Evolutionary conservation across 805 yeast species (phyloP), one percentile per base, ranked within the genome.

Genomic region (Pichia manshurica): DNA sequence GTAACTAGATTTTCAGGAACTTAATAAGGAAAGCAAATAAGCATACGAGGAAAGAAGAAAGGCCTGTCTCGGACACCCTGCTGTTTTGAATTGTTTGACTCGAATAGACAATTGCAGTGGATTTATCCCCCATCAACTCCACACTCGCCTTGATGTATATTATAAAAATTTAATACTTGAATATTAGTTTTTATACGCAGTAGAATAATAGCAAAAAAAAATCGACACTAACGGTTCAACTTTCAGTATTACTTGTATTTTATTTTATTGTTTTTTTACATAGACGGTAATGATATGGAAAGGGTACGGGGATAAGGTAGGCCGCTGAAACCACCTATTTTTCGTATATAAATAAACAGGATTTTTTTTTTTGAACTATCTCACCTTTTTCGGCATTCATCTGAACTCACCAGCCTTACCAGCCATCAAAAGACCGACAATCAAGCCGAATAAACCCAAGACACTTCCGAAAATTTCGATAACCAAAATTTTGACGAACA

Each of bases 381-480:
- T 20, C 16, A 7, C n/a, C 28, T 25, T 37, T 28, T 15, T 40
- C 16, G 10, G 22, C 39, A 29, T 23, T 65, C 68, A 86, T 63
- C 80, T 72, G 67, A 90, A 88, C 63, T 91, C 98, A 47, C 74
- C 81, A 29, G 98, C 97, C 68, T 88, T 91, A 55, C 87, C 95
- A 38, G 97, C 93, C 97, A 93, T 93, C 67, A 93, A 77, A 59
- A 93, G 78, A 42, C 99, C 99, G 46, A 93, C 96, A 71, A 93
- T 93, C 57, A 93, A 81, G 29, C 98, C 99, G 64, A 93, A 86
- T 56, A 93, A 79, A 40, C 99, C 99, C 64, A 93, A 75, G 33
- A 93, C 96, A 20, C 96, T 85, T 32, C 99, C 99, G 63, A 93
- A 93, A 73, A 93, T 93, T 75, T 93, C 99, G 59, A 93, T 84